Percentiles rank a stretch among this genome's conserved stretches.
Evolutionary conservation across 1,139 yeast species (phyloP).

Genomic region (Debaryomyces psychrophilus): DNA sequence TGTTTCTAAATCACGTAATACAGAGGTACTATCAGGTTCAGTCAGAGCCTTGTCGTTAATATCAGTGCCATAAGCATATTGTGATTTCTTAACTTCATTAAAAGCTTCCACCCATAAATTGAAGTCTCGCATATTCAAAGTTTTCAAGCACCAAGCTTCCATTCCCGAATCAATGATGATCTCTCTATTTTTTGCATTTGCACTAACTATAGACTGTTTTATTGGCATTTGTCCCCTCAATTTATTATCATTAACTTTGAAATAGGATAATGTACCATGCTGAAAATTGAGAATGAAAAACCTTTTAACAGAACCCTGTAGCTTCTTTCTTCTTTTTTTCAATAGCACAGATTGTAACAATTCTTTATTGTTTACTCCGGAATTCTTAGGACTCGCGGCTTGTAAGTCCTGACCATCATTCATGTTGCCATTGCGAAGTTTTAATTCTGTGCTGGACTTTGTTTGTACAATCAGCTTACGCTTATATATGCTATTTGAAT

Average conservation of each 20-base stretch:
- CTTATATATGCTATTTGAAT: slow-evolving; percentile 6
- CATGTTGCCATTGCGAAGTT: slow-evolving; percentile 3
- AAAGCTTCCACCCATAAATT: slow-evolving; percentile 83
- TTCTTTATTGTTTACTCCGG: slow-evolving; percentile 54
- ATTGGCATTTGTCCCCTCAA: slow-evolving; percentile 94
- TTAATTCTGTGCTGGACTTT: slow-evolving; percentile 6
- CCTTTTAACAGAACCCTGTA: slow-evolving; percentile 84
- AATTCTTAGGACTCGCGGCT: background rate
- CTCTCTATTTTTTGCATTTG: slow-evolving; percentile 66
- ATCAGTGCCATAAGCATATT: slow-evolving; percentile 4
- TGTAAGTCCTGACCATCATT: background rate
- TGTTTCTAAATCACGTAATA: slow-evolving; percentile 20
- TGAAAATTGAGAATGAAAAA: slow-evolving; percentile 81
- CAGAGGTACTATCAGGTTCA: slow-evolving; percentile 13
- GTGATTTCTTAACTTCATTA: slow-evolving; percentile 45
- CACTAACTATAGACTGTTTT: slow-evolving; percentile 76
- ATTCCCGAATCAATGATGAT: slow-evolving; percentile 91
- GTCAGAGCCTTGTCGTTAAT: slow-evolving; percentile 9
- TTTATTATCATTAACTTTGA: slow-evolving; percentile 65
- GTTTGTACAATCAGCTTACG: slow-evolving; percentile 11
- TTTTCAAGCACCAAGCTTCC: slow-evolving; percentile 90
- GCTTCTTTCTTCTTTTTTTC: slow-evolving; percentile 73
- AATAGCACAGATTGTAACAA: slow-evolving; percentile 73
- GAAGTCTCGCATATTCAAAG: slow-evolving; percentile 67
- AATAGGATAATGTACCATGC: slow-evolving; percentile 83